Conservation (phyloP, 129 eudicot species). For the Helianthus annuus region DNA sequence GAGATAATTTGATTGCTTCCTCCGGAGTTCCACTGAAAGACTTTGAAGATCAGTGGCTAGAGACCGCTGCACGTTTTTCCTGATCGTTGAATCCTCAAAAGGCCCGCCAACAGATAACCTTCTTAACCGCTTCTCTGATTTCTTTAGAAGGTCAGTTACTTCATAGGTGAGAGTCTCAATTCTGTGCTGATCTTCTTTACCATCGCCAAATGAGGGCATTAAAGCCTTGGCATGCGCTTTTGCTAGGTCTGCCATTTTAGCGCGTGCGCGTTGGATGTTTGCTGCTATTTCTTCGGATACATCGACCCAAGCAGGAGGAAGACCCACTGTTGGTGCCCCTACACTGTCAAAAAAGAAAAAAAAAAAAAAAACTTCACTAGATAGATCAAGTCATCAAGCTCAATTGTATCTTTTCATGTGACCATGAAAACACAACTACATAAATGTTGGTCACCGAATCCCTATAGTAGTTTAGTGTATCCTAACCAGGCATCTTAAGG, state of each 20-base stretch:
- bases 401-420: no score
- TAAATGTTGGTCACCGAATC: no score
- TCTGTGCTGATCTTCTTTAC: conserved; percentile 79
- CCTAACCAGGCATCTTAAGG: no score
- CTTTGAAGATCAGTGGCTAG: conserved; percentile 91
- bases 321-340: conserved; percentile 71
- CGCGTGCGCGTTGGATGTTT: conserved; percentile 63
- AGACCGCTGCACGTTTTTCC: conserved; percentile 95
- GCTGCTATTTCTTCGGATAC: conserved; percentile 78
- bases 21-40: conserved; percentile 79
- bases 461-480: no score
- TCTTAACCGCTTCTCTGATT: conserved; percentile 69
- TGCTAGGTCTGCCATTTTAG: conserved; percentile 72
- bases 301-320: conserved; percentile 99
- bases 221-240: conserved; percentile 95
- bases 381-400: no score
- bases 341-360: conserved; percentile 42
- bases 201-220: conserved; percentile 93
- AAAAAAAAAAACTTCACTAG: not conserved
- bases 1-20: conserved; percentile 73
- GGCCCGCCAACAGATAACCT: conserved; percentile 72
- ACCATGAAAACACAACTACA: no score
- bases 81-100: conserved; percentile 76
- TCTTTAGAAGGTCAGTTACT: conserved; percentile 69
- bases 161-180: conserved; percentile 76